Evolutionary conservation across 345 rosid genomes (phyloP), one percentile per base, ranked within the genome.

Genomic region (Ceriops tagal): DNA sequence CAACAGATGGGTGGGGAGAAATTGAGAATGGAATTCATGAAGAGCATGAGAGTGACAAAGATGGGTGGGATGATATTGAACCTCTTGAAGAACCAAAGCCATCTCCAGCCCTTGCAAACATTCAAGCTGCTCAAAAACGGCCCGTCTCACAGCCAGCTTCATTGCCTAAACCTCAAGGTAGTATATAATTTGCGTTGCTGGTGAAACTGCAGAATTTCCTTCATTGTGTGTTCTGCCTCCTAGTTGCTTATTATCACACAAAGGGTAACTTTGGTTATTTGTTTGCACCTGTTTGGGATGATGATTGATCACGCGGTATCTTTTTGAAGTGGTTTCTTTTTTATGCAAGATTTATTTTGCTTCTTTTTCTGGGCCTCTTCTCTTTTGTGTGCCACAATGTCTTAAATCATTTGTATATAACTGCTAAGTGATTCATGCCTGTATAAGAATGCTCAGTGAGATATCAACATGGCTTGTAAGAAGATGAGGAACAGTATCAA

Each of bases 1-100:
- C 98, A 77, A 88, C 97, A 1, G 98, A 95, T 78, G 99, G 99
- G 35, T 95, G 99, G 99, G 99, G 99, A 79, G 99, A 95, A 66
- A 74, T 84, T 61, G 98, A 86, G 68, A 89, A 90, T 63, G 99
- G 97, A 73, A 79, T 92, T 78, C 66, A 77, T 64, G 96, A 85
- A 77, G 92, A 79, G 47, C 86, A 79, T 63, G 96, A 84, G n/a
- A 83, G 83, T 52, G 96, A 92, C 62, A 87, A 92, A 81, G 98
- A 90, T 66, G 98, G 98, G 20, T 95, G 99, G 99, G 99, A 88
- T 81, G 96, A 95, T 77, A 75, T 95, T 28, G 96, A 95, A 76
- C 97, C 99, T 63, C 84, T 90, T 22, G 96, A 92, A 64, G 99
- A 90, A 65, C 86, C 89, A 64, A 92, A 90, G 84, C 89, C 92